phyloP scores from a whole-genome alignment of 441 rosid genomes.

The Pelargonium fulgidum region DNA sequence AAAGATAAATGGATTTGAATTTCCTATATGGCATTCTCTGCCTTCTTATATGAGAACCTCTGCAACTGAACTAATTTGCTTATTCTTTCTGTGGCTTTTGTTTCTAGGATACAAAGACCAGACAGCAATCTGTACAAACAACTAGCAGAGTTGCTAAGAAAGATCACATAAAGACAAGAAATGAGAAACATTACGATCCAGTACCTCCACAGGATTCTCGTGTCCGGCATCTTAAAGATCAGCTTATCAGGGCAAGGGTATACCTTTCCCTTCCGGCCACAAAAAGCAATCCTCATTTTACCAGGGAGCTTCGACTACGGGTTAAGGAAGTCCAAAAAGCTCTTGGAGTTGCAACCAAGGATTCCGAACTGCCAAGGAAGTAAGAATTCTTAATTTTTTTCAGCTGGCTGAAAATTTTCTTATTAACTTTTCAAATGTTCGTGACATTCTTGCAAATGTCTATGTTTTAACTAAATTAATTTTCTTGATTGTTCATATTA shows the following conservation, averaged over 20 bases:
- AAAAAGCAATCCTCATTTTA: constrained; percentile 48
- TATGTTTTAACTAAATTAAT: background rate
- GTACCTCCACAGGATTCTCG: constrained; percentile 42
- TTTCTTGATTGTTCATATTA: background rate
- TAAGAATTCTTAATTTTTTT: constrained; percentile 24
- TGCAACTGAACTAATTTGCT: background rate
- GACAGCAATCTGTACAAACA: constrained; percentile 27
- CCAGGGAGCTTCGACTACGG: constrained; percentile 68
- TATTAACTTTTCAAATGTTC: background rate
- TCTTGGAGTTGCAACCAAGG: constrained; percentile 54
- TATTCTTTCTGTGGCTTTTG: background rate
- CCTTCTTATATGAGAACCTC: no score
- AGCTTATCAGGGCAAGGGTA: constrained; percentile 70
- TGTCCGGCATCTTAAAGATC: constrained; percentile 68
- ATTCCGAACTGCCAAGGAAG: constrained; percentile 68
- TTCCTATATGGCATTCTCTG: no score
- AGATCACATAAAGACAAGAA: constrained; percentile 24
- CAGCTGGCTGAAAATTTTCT: no score
- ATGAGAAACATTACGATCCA: constrained; percentile 31
- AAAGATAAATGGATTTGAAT: no score
- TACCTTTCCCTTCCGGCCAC: constrained; percentile 65
- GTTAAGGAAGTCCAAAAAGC: constrained; percentile 65
- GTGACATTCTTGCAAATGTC: background rate
- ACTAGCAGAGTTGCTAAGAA: constrained; percentile 24
- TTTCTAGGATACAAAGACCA: constrained; percentile 23